phyloP scores from a whole-genome alignment of 352 stramenopile genomes.

The Phytophthora pluvialis region DNA sequence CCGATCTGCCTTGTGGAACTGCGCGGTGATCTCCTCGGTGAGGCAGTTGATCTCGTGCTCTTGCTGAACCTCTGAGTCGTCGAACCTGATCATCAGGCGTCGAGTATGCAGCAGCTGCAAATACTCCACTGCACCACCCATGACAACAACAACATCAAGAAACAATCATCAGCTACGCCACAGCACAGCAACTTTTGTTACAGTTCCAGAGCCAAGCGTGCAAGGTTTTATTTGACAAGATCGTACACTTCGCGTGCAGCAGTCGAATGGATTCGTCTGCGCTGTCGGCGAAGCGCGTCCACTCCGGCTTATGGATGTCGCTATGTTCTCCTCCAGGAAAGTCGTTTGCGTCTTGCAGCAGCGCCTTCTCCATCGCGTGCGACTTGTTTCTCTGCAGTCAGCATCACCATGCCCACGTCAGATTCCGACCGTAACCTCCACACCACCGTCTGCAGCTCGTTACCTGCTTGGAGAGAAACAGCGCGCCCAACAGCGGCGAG shows the following conservation, averaged over 20 bases:
- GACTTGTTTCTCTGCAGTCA: slow-evolving; percentile 48
- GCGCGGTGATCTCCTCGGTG: slow-evolving; percentile 63
- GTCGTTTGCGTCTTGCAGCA: slow-evolving; percentile 67
- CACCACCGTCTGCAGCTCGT: background rate
- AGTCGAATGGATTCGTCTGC: slow-evolving; percentile 71
- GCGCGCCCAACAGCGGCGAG: slow-evolving; percentile 41
- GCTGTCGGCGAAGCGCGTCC: slow-evolving; percentile 66
- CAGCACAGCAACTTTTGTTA: background rate
- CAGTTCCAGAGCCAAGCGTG: background rate
- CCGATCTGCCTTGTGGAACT: slow-evolving; percentile 75
- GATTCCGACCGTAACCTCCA: background rate
- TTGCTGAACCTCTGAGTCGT: slow-evolving; percentile 67
- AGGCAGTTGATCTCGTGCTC: slow-evolving; percentile 76
- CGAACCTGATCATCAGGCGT: slow-evolving; percentile 84
- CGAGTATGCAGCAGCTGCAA: slow-evolving; percentile 79
- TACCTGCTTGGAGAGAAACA: slow-evolving; percentile 70
- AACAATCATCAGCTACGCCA: background rate
- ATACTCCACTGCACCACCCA: slow-evolving; percentile 65
- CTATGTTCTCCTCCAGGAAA: slow-evolving; percentile 37
- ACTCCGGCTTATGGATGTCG: slow-evolving; percentile 57
- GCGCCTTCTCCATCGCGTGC: slow-evolving; percentile 63
- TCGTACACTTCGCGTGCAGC: slow-evolving; percentile 74
- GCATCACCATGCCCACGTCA: slow-evolving; percentile 9
- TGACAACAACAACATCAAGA: background rate
- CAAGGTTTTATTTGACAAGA: background rate